Evolutionary conservation across 73 alveolate genomes (phyloP), one percentile per base, ranked within the genome.

Genomic region (Paramecium pentaurelia): DNA sequence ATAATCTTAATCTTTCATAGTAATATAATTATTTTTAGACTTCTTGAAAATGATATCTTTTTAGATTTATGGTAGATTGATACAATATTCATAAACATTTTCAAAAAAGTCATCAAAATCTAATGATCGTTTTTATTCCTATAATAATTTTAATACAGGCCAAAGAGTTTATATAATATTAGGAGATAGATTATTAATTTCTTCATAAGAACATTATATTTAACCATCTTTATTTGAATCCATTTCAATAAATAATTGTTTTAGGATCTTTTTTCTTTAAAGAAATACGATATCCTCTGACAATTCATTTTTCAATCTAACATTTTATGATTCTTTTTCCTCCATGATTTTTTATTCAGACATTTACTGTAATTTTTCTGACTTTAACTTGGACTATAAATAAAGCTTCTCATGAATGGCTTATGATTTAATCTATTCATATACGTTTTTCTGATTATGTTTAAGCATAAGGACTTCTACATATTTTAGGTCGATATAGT

Each of bases 61-160:
- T 22, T 73, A 16, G 40, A 44, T 30, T 73, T 73, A 38, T 2
- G 87, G 60, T 37, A 73, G 47, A 37, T 32, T 73, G 18, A 37
- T 3, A 73, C 58, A 37, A 40, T 4, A 73, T 30, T 73, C 60
- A 73, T 73, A 73, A 10, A 40, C 60, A 20, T 12, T 36, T 73
- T 73, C 60, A 73, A 73, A 73, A n/a, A 73, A 73, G 36, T 73
- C 87, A 37, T 73, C 36, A 36, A 38, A 73, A 73, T 73, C 87
- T 73, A 73, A 32, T 0, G 6, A 16, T 73, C 87, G 0, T 73
- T 44, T 44, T 40, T n/a, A 6, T 16, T 73, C 87, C 8, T 37
- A 73, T 37, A 73, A 30, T 5, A 30, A 20, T 37, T 40, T 73
- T 9, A 71, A 27, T 71, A 71, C 34, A 27, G 86, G 87, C 60